Percentiles rank a stretch among this genome's conserved stretches.
Conservation (phyloP, 805 yeast species). For the Ogataea siamensis region DNA sequence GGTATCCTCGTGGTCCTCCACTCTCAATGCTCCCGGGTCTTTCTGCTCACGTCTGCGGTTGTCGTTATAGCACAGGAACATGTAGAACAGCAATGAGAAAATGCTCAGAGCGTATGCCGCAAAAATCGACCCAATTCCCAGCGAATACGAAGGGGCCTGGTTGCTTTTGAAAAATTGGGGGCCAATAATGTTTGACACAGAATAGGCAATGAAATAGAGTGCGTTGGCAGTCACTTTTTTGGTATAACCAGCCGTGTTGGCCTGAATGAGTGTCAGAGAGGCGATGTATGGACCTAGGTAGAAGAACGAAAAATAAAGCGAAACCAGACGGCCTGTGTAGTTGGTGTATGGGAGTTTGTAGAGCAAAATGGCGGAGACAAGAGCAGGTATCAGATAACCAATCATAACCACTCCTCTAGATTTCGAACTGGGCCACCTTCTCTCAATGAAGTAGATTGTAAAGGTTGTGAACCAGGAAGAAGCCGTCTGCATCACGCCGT, state of each 20-base stretch:
- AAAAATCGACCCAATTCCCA: constrained; percentile 49
- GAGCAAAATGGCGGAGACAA: constrained; percentile 31
- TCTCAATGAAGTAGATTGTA: constrained; percentile 51
- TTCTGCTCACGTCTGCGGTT: constrained; percentile 22
- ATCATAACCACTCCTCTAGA: constrained; percentile 27
- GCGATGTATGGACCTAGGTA: constrained; percentile 31
- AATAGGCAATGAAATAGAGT: constrained; percentile 59
- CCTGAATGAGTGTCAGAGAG: constrained; percentile 35
- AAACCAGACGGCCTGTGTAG: constrained; percentile 23
- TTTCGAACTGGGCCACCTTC: constrained; percentile 37
- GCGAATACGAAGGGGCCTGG: constrained; percentile 58
- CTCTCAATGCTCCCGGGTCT: constrained; percentile 26
- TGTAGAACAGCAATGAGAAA: constrained; percentile 30
- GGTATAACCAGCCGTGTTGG: constrained; percentile 72
- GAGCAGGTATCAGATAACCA: constrained; percentile 29
- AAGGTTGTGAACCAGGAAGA: constrained; percentile 33
- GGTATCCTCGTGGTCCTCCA: constrained; percentile 34
- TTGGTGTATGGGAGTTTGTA: constrained; percentile 30
- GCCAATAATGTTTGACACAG: constrained; percentile 68
- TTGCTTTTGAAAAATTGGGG: constrained; percentile 63
- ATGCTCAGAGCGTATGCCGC: constrained; percentile 33
- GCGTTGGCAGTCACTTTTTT: constrained; percentile 64
- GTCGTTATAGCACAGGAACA: constrained; percentile 25
- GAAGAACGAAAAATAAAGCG: constrained; percentile 28
- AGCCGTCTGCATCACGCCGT: constrained; percentile 33